Base-by-base conservation (phyloP, 495 filamentous ascomycete genomes). In the Aspergillus coremiiformis region DNA sequence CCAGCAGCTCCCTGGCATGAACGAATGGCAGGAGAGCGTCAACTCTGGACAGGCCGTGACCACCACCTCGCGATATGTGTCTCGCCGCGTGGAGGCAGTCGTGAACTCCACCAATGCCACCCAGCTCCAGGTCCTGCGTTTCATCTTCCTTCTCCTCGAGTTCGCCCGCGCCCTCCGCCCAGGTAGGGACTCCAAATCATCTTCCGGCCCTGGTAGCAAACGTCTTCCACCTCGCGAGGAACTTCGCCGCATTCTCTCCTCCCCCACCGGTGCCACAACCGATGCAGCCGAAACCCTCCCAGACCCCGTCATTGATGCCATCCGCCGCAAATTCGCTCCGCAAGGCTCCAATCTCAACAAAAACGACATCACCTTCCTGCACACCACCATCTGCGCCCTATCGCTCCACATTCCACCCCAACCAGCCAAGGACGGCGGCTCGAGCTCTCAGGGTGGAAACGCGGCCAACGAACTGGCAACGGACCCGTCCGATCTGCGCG, bases 401-500 rank as follows among this genome's bases (percentile, higher is more conserved):
- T 77, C 84, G 12, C 70, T 86, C 60, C 73, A 75, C 58, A 71
- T 74, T 39, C 69, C 68, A 20, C 69, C 71, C 3, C 60, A 69
- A 44, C 66, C 71, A 1, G 61, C 64, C 20, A 63, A 64, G 22
- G 70, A 72, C 33, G 68, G 71, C 54, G 63, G 77, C 61, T 62
- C 71, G 68, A 65, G 65, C 66, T 61, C 73, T 56, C 60, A 67
- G 10, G 71, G 71, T 45, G 71, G 70, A 7, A 74, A 74, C 58
- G 76, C 87, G 33, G 74, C 92, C 9, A 89, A 94, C 58, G 80
- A 86, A 54, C 89, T 84, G 55, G 81, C 84, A 39, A 85, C 89
- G 21, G 87, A 96, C 65, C 83, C 83, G 10, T 75, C 76, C 20
- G 81, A 90, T 61, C 68, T 97, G 53, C 80, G 82, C 51, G 81